Conservation (phyloP, 148 eudicot species). For the Rhododendron griersonianum region DNA sequence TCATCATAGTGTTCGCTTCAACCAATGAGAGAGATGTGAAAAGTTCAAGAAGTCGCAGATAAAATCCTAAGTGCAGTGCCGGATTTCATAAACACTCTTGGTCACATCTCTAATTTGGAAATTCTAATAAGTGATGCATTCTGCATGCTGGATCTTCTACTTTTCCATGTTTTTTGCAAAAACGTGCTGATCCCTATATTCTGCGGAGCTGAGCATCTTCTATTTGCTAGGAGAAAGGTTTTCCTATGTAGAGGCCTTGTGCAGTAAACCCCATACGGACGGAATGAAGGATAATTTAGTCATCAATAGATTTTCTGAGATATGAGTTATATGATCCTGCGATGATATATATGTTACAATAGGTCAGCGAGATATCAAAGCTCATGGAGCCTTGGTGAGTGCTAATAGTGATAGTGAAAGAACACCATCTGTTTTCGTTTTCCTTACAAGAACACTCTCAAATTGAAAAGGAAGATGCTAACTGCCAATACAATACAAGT, state of each 20-base stretch:
- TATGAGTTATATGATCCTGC: not conserved
- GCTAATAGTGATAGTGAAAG: not conserved
- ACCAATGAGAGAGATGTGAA: not conserved
- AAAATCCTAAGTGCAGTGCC: not conserved
- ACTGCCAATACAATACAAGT: not conserved
- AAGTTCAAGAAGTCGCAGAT: not conserved
- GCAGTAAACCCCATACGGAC: not conserved
- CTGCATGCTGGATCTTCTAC: not conserved
- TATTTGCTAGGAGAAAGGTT: not conserved
- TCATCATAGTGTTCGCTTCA: not conserved
- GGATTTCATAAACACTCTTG: not conserved
- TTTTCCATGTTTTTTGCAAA: not conserved
- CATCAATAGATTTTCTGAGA: slow-evolving; percentile 1
- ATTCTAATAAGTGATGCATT: not conserved
- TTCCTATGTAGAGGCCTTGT: not conserved
- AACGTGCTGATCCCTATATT: not conserved
- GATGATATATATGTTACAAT: not conserved
- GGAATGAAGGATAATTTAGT: not conserved
- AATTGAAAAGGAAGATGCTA: not conserved
- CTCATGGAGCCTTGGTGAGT: not conserved
- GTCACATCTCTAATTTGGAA: not conserved
- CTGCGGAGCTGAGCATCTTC: not conserved
- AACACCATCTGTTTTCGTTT: not conserved
- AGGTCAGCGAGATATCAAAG: not conserved
- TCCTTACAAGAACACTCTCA: not conserved